Evolutionary conservation across 305 asterid species (phyloP).

Genomic region (Solanum hybrid): DNA sequence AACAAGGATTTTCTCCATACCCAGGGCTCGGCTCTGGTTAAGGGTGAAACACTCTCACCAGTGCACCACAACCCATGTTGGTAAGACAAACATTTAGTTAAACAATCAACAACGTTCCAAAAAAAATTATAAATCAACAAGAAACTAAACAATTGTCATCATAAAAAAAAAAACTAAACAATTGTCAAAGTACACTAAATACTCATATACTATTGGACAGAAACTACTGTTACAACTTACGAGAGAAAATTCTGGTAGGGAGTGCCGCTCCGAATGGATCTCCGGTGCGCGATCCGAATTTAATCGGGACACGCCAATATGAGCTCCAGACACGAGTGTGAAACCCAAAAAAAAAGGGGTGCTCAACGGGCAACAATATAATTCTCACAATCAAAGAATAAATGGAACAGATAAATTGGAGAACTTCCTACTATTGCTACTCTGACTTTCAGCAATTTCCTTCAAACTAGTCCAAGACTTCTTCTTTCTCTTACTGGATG

Average conservation of each 20-base stretch:
- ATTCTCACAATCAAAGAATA: constrained; percentile 8
- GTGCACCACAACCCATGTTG: too few species aligned
- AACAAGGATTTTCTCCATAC: too few species aligned
- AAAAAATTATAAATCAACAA: background rate
- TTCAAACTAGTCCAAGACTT: constrained; percentile 62
- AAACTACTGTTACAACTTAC: background rate
- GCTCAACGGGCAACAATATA: background rate
- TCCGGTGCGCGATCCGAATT: background rate
- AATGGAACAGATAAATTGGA: constrained; percentile 35
- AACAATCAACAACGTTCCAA: background rate
- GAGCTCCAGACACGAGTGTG: background rate
- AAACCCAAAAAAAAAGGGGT: background rate
- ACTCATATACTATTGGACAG: background rate
- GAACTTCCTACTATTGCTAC: constrained; percentile 24
- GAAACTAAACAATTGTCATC: background rate
- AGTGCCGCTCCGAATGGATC: background rate
- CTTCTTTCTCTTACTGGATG: constrained; percentile 48
- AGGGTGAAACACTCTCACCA: fast-evolving
- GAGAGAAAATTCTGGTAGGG: background rate
- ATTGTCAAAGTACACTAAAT: background rate
- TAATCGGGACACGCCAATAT: fast-evolving
- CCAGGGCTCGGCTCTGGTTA: too few species aligned
- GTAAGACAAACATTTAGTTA: background rate
- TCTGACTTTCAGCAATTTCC: constrained; percentile 47
- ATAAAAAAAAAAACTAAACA: background rate